Conservation (phyloP, 116 monocot species). For the Trichopus zeylanicus region DNA sequence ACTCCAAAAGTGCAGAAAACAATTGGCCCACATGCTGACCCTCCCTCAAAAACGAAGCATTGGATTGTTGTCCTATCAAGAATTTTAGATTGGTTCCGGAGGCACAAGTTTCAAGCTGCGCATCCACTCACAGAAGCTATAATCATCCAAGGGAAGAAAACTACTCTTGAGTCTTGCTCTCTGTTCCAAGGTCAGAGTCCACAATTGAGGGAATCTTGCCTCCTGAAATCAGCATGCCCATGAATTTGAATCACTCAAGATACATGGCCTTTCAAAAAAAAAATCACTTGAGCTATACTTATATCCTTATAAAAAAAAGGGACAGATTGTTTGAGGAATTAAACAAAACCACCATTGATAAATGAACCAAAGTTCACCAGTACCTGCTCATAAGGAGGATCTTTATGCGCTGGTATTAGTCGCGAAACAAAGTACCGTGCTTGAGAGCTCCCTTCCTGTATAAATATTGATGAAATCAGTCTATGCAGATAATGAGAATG, state of each 20-base stretch:
- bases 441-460: constrained; percentile 95
- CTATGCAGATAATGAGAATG: not conserved
- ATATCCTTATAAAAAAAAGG: no score
- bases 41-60: not conserved
- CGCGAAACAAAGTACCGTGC: constrained; percentile 93
- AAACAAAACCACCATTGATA: not conserved
- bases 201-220: constrained; percentile 88
- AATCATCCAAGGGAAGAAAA: constrained; percentile 81
- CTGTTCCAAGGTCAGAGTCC: constrained; percentile 45
- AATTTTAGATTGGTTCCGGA: constrained; percentile 60
- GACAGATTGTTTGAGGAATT: not conserved
- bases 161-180: constrained; percentile 72
- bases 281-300: no score
- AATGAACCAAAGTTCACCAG: not conserved
- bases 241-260: not conserved
- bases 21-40: no score
- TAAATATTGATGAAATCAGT: constrained; percentile 4
- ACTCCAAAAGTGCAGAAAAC: no score
- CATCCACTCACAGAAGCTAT: constrained; percentile 97
- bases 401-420: constrained; percentile 94
- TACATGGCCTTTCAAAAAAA: not conserved
- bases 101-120: constrained; percentile 72
- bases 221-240: constrained; percentile 47
- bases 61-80: not conserved
- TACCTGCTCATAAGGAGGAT: constrained; percentile 99